These are phyloP conservation scores for Geosmithia morbida DNA, from an alignment of 2,329 filamentous ascomycete species.

Conservation along the genomic window DNA sequence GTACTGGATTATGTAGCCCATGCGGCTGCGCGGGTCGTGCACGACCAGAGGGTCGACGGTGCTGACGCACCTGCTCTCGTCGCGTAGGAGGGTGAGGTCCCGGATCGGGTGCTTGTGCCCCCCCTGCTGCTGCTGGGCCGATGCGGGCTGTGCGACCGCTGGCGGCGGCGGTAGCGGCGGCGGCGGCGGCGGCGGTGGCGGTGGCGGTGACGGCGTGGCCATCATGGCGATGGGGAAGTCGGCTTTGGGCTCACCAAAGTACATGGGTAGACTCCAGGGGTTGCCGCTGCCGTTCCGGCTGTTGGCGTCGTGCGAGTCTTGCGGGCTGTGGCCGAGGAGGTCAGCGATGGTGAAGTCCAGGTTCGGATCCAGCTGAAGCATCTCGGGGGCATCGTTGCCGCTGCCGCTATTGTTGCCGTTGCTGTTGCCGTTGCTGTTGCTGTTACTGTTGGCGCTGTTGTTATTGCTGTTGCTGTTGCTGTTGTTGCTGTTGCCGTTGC, in stretches of 20 bases:
- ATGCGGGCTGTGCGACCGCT: neutral
- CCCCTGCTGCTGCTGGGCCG: conserved; percentile 1
- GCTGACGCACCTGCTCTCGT: conserved; percentile 7
- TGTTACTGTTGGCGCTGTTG: conserved; percentile 9
- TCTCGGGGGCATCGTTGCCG: conserved; percentile 9
- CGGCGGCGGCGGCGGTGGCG: neutral
- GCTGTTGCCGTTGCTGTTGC: conserved; percentile 5
- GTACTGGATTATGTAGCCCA: conserved; percentile 18
- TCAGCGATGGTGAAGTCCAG: conserved; percentile 21
- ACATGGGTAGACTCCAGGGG: conserved; percentile 12
- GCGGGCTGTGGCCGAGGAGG: conserved; percentile 8
- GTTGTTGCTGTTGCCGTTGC: conserved; percentile 3
- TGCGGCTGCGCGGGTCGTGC: conserved; percentile 17
- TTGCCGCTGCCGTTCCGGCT: neutral
- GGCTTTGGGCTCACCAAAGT: conserved; percentile 1
- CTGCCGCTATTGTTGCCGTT: conserved; percentile 9
- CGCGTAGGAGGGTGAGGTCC: conserved; percentile 12
- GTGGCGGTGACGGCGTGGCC: neutral
- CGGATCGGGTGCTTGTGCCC: conserved; percentile 10
- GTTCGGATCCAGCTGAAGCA: conserved; percentile 11
- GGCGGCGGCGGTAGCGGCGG: neutral
- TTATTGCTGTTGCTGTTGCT: conserved; percentile 16
- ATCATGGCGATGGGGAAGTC: conserved; percentile 2
- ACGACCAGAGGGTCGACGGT: conserved; percentile 17
- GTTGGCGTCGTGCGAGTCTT: neutral